Evolutionary conservation across 495 filamentous ascomycete genomes (phyloP), one percentile per base, ranked within the genome.

Genomic region (Rusavskia elegans): DNA sequence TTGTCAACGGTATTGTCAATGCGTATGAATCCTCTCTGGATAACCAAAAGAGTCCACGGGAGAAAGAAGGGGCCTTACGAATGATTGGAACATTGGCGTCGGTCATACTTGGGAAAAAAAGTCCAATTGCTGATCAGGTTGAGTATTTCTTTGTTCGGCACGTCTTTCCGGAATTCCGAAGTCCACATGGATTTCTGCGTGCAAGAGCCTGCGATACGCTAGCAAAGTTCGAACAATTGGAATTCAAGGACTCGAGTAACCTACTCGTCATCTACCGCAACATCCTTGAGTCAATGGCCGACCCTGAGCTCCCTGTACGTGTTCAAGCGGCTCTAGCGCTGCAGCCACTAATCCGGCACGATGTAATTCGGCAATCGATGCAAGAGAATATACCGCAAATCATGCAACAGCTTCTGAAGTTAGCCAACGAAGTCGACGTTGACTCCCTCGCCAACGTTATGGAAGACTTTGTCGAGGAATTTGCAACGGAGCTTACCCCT

Each of bases 381-480:
- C 88, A 95, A 68, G 80, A 90, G 61, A 95, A 87, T 65, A 98
- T 98, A 51, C 89, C 93, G n/a, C 89, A 94, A 61, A 96, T 98
- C 63, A 98, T 98, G 92, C 92, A 98, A 67, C 89, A 97, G 66
- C 72, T 98, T 16, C 76, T 98, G 30, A 97, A 97, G 68, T 70
- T 98, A 53, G 90, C 92, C 25, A 95, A 95, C 62, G 89, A 95
- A 67, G 88, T 88, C 42, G 89, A 95, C 58, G 89, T 95, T 48
- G 89, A 95, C 66, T 87, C 89, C 17, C 67, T 95, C 19, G 87
- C 89, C n/a, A 95, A 95, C 58, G 89, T 95, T n/a, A 95, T 95
- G 92, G 92, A 98, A 64, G 93, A 98, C 59, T 97, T 97, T 64
- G 92, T 98, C 48, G 92, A 98, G 65, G 92, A 97, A 0, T 98